Percentiles rank a stretch among this genome's conserved stretches.
Conservation (phyloP, 1,284 basidiomycete species). For the Moniliophthora roreri region DNA sequence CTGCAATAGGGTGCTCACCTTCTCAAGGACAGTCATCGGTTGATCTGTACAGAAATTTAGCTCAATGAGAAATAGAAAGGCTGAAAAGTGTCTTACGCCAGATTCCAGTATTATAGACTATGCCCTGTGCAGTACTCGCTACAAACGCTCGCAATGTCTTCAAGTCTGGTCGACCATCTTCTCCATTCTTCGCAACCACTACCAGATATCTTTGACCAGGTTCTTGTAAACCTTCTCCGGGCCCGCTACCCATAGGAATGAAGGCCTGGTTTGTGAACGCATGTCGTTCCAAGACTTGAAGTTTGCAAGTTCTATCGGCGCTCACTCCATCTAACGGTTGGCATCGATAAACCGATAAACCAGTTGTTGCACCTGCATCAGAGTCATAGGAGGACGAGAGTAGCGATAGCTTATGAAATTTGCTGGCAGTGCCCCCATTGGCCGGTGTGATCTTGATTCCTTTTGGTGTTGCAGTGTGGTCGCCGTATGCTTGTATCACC, state of each 20-base stretch:
- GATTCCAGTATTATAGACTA: slow-evolving; percentile 77
- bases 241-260: slow-evolving; percentile 75
- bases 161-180: slow-evolving; percentile 76
- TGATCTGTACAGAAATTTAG: slow-evolving; percentile 55
- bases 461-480: slow-evolving; percentile 63
- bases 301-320: slow-evolving; percentile 46
- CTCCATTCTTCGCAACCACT: slow-evolving; percentile 77
- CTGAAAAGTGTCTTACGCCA: slow-evolving; percentile 69
- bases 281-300: slow-evolving; percentile 75
- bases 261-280: slow-evolving; percentile 84
- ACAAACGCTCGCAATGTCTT: slow-evolving; percentile 77
- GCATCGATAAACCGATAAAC: slow-evolving; percentile 77
- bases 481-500: slow-evolving; percentile 82
- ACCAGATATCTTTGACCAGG: slow-evolving; percentile 71
- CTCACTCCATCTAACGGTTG: slow-evolving; percentile 49
- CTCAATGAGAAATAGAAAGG: slow-evolving; percentile 9
- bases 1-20: slow-evolving; percentile 39
- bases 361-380: slow-evolving; percentile 52
- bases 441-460: slow-evolving; percentile 74
- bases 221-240: slow-evolving; percentile 46
- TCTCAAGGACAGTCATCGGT: slow-evolving; percentile 79
- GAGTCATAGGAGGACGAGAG: slow-evolving; percentile 65
- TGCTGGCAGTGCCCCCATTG: slow-evolving; percentile 86
- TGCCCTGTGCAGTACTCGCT: slow-evolving; percentile 77
- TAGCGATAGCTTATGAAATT: slow-evolving; percentile 85